phyloP scores from a whole-genome alignment of 768 basidiomycete species.

The Hemileccinum rubropunctum region DNA sequence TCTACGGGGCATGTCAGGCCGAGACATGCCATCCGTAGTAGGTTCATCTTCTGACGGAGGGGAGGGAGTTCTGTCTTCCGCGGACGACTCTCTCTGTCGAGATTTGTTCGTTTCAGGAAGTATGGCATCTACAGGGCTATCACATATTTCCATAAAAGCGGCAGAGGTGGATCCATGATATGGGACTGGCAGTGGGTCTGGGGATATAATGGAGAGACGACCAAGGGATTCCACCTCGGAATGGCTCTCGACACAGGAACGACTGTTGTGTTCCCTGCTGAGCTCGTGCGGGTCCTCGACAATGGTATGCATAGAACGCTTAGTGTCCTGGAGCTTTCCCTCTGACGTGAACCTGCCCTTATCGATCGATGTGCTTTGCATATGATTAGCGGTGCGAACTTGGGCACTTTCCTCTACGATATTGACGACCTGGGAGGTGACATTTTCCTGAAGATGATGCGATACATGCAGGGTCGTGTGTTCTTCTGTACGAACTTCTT shows the following conservation, averaged over 20 bases:
- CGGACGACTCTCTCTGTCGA: slow-evolving; percentile 12
- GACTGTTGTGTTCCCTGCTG: slow-evolving; percentile 12
- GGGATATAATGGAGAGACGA: slow-evolving; percentile 35
- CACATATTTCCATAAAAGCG: slow-evolving; percentile 30
- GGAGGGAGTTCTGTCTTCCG: slow-evolving; percentile 24
- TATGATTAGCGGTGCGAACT: slow-evolving; percentile 8
- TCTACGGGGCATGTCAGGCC: slow-evolving; percentile 40
- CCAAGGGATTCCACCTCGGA: slow-evolving; percentile 23
- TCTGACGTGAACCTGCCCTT: slow-evolving; percentile 14
- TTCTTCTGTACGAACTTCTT: slow-evolving; percentile 21
- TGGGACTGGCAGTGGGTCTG: slow-evolving; percentile 46
- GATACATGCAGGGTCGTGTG: slow-evolving; percentile 7
- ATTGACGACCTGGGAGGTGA: slow-evolving; percentile 7
- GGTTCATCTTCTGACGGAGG: slow-evolving; percentile 35
- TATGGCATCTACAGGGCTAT: slow-evolving; percentile 30
- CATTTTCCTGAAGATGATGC: slow-evolving; percentile 13
- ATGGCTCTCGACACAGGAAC: slow-evolving; percentile 16
- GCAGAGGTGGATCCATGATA: slow-evolving; percentile 38
- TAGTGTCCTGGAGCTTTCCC: slow-evolving; percentile 18
- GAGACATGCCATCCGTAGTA: slow-evolving; percentile 27
- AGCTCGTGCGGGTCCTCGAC: slow-evolving; percentile 27
- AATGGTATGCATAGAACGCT: slow-evolving; percentile 29
- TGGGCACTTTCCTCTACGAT: slow-evolving; percentile 13
- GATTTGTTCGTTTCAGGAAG: slow-evolving; percentile 12
- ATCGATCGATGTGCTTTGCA: slow-evolving; percentile 18